Percentiles rank a stretch among this genome's conserved stretches.
Conservation (phyloP, 2,329 filamentous ascomycete genomes). For the Aspergillus puulaauensis region DNA sequence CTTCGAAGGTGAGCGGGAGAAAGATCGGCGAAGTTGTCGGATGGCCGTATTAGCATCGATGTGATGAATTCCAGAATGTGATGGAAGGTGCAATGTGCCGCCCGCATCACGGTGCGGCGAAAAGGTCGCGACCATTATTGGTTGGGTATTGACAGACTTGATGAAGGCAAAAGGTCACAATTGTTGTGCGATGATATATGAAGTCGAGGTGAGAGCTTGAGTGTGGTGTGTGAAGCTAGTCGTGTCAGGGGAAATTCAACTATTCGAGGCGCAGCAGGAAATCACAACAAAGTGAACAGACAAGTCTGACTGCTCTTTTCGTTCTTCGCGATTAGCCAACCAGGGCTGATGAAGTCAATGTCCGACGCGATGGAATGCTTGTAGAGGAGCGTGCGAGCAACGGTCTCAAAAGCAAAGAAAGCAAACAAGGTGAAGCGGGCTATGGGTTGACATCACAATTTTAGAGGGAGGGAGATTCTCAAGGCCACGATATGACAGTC, state of each 20-base stretch:
- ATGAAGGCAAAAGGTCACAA: background rate
- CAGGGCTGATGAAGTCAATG: conserved; percentile 7
- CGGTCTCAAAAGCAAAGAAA: conserved; percentile 20
- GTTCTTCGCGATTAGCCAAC: conserved; percentile 14
- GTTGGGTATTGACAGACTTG: background rate
- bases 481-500: conserved; percentile 13
- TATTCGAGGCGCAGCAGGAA: conserved; percentile 4
- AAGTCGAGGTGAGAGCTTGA: conserved; percentile 3
- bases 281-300: conserved; percentile 2
- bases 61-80: conserved; percentile 78
- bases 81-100: conserved; percentile 81
- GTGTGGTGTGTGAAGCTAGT: background rate
- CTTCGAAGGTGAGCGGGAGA: conserved; percentile 93
- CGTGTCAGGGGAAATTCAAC: background rate
- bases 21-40: conserved; percentile 77
- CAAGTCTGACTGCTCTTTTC: conserved; percentile 15
- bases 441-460: conserved; percentile 28
- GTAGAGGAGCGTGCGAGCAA: conserved; percentile 17
- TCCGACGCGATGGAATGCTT: conserved; percentile 30
- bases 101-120: conserved; percentile 56
- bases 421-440: conserved; percentile 14
- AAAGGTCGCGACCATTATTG: conserved; percentile 47
- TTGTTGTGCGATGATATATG: background rate
- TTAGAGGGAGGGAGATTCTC: conserved; percentile 22
- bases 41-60: conserved; percentile 81